Evolutionary conservation across 257 asterid genomes (phyloP), one percentile per base, ranked within the genome.

Genomic region (Ilex asprella): DNA sequence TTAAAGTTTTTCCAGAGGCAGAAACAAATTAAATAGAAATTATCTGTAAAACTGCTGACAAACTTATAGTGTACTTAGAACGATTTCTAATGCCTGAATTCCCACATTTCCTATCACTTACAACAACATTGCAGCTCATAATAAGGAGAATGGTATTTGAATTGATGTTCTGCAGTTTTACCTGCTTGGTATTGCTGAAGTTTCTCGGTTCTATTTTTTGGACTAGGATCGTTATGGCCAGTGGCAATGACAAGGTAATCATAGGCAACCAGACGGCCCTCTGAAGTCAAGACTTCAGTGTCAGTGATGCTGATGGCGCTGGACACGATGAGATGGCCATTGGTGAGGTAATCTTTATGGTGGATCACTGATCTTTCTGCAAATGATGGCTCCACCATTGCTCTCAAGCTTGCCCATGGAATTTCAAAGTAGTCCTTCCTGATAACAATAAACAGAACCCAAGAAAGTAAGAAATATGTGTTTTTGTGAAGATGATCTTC

Each of bases 181-280:
- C 97, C 98, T 67, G 79, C 76, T 78, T 79, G 76, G 74, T 80
- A 93, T 70, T 67, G 35, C 35, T 44, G 61, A 65, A 89, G 76
- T 82, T 73, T 85, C 75, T 82, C 96, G 1, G 59, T 4, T 75
- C 63, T 84, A 6, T 88, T 70, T 39, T 10, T 55, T 61, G 75
- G 72, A 30, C 79, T 74, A 3, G 67, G 13, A 41, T 64, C 80
- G 9, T 52, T 61, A 64, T 87, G 99, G 27, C 99, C 99, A 11
- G 96, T 87, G 65, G 99, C 96, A 57, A 93, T 65, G 63, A 89
- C 90, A 58, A 89, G 95, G 77, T 85, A 93, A 75, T 93, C 96
- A 56, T 79, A 93, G 3, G 70, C 77, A 60, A 89, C 30, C 3
- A 11, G 13, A 32, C 66, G 79, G 58, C 97, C 97, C 30, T 84